phyloP scores from a whole-genome alignment of 2,329 filamentous ascomycete genomes.

The Neonectria hederae region DNA sequence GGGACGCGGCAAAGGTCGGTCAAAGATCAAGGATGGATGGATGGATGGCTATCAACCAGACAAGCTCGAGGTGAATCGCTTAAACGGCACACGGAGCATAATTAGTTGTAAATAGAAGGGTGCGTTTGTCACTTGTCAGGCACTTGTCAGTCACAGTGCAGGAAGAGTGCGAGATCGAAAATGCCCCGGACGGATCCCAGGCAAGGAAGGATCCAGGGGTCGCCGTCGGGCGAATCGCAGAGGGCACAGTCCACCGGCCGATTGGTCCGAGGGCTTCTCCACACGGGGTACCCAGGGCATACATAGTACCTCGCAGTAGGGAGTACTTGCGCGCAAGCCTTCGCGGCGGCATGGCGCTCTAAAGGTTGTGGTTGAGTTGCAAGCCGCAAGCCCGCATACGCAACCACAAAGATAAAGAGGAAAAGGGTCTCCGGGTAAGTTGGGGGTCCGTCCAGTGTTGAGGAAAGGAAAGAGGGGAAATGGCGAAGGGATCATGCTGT shows the following conservation, averaged over 20 bases:
- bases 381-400: constrained; percentile 4
- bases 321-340: background rate
- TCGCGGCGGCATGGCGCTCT: background rate
- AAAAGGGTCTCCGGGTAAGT: background rate
- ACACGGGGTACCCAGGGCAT: background rate
- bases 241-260: constrained; percentile 17
- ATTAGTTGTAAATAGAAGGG: constrained; percentile 5
- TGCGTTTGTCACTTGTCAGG: constrained; percentile 10
- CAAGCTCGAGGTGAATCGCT: constrained; percentile 7
- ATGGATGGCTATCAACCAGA: background rate
- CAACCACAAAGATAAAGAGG: background rate
- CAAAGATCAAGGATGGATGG: constrained; percentile 6
- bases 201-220: constrained; percentile 4
- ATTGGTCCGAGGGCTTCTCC: constrained; percentile 11
- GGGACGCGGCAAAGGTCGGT: constrained; percentile 18
- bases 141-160: constrained; percentile 18
- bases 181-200: constrained; percentile 22
- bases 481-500: background rate
- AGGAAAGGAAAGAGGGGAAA: background rate
- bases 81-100: constrained; percentile 20
- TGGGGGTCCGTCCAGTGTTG: background rate
- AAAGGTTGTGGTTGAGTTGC: background rate
- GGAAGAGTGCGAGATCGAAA: constrained; percentile 23
- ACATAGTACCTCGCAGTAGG: background rate
- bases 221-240: constrained; percentile 18